Conservation (phyloP, 257 asterid genomes). For the Primulina eburnea region DNA sequence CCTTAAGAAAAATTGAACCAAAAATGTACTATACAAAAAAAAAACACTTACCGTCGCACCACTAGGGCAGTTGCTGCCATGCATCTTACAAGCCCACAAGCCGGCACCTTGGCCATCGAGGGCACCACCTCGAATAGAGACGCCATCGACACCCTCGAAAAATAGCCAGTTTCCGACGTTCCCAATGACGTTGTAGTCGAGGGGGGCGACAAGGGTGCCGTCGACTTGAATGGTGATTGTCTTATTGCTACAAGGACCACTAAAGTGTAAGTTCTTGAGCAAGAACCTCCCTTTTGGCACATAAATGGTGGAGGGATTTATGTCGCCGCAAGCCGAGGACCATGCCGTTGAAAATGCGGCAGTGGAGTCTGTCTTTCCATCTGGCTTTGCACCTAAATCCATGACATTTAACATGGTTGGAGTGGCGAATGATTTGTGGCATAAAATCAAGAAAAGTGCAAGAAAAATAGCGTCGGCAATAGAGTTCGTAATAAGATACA, state of each 20-base stretch:
- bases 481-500: slow-evolving; percentile 2
- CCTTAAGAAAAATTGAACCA: not conserved
- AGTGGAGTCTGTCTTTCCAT: slow-evolving; percentile 45
- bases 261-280: slow-evolving; percentile 26
- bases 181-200: slow-evolving; percentile 38
- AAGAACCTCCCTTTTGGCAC: slow-evolving; percentile 56
- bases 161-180: slow-evolving; percentile 39
- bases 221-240: slow-evolving; percentile 34
- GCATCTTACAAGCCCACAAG: slow-evolving; percentile 61
- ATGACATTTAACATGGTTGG: slow-evolving; percentile 30
- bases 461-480: slow-evolving; percentile 11
- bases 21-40: not conserved
- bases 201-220: slow-evolving; percentile 57
- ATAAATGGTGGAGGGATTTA: slow-evolving; percentile 35
- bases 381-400: slow-evolving; percentile 46
- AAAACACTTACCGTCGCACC: slow-evolving; percentile 54
- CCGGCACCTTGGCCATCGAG: slow-evolving; percentile 56
- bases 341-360: slow-evolving; percentile 44
- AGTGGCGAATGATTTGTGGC: slow-evolving; percentile 25
- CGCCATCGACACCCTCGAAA: slow-evolving; percentile 40
- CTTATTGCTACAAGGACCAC: slow-evolving; percentile 48
- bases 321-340: slow-evolving; percentile 51
- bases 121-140: slow-evolving; percentile 46
- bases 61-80: slow-evolving; percentile 40
- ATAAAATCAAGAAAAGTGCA: slow-evolving; percentile 20